Percentiles rank a stretch among this genome's conserved stretches.
Evolutionary conservation across 2,329 filamentous ascomycete species (phyloP).

Genomic region (Sordariomycetes sp.): DNA sequence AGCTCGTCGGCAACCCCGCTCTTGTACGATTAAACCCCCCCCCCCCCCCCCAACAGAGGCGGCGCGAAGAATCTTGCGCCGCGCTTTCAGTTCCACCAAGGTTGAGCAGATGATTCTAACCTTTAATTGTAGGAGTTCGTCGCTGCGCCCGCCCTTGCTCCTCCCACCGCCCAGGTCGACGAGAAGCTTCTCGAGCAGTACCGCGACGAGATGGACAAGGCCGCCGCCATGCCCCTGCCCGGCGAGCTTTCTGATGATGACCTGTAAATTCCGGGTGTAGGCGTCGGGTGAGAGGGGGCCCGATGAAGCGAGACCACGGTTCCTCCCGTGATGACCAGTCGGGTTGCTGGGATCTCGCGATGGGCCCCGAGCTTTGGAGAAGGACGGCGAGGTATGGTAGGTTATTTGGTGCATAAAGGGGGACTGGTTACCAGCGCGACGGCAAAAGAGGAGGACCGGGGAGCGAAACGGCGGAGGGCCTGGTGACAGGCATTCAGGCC

Average conservation of each 20-base stretch:
- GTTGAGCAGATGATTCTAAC: constrained; percentile 12
- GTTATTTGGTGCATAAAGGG: background rate
- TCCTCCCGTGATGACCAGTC: constrained; percentile 6
- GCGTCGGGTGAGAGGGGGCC: constrained; percentile 5
- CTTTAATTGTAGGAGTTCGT: constrained; percentile 66
- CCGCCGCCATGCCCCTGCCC: constrained; percentile 73
- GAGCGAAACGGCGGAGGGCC: background rate
- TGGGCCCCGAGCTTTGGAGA: background rate
- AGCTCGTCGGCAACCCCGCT: constrained; percentile 87
- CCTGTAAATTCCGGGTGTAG: constrained; percentile 29
- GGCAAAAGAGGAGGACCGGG: background rate
- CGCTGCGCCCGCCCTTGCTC: constrained; percentile 85
- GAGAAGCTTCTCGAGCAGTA: constrained; percentile 69
- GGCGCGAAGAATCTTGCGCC: background rate
- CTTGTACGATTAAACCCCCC: constrained; percentile 8
- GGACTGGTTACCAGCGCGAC: background rate
- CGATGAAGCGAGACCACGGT: constrained; percentile 6
- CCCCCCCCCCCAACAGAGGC: background rate
- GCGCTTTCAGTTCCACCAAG: background rate
- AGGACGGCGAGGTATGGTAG: background rate
- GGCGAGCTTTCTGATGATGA: constrained; percentile 80
- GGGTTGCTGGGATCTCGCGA: background rate
- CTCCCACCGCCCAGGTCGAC: constrained; percentile 85
- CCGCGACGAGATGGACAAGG: constrained; percentile 76
- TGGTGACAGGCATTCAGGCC: background rate